A percentile compares a stretch with the other conserved stretches of the same genome.
Evolutionary conservation across 1,139 yeast species (phyloP).

Genomic region (Yamadazyma oceani): DNA sequence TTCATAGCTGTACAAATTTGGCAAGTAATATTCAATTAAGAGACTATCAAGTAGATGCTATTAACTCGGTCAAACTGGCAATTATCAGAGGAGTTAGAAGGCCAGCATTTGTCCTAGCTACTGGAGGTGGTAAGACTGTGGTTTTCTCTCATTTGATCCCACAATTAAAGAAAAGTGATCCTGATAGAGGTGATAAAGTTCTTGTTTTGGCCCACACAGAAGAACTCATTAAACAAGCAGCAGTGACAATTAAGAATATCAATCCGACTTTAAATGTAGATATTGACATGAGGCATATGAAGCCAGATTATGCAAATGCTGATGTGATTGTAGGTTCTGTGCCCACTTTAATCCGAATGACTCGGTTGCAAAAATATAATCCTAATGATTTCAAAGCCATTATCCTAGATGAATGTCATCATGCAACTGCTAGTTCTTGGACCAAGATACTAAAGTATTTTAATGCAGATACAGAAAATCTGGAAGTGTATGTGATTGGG

Average conservation of each 20-base stretch:
- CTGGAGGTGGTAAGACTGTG: slow-evolving; percentile 95
- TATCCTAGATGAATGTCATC: slow-evolving; percentile 92
- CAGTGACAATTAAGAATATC: slow-evolving; percentile 42
- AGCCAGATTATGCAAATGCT: slow-evolving; percentile 34
- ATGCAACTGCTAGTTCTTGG: slow-evolving; percentile 78
- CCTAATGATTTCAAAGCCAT: slow-evolving; percentile 66
- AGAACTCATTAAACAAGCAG: slow-evolving; percentile 77
- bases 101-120: slow-evolving; percentile 84
- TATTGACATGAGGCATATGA: slow-evolving; percentile 68
- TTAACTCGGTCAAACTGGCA: slow-evolving; percentile 53
- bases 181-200: slow-evolving; percentile 44
- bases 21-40: slow-evolving; percentile 19
- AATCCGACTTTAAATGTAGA: slow-evolving; percentile 57
- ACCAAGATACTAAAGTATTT: slow-evolving; percentile 57
- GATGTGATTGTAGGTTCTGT: slow-evolving; percentile 82
- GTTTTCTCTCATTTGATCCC: slow-evolving; percentile 70
- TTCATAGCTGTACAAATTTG: no score
- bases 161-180: slow-evolving; percentile 34
- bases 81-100: slow-evolving; percentile 49
- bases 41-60: slow-evolving; percentile 77
- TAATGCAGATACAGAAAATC: slow-evolving; percentile 42
- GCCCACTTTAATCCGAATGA: slow-evolving; percentile 53
- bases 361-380: slow-evolving; percentile 54
- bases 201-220: slow-evolving; percentile 79
- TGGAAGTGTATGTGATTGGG: slow-evolving; percentile 65